A percentile compares a stretch with the other conserved stretches of the same genome.
Evolutionary conservation across 1,284 basidiomycete genomes (phyloP).

Genomic region (Tremellales sp.): DNA sequence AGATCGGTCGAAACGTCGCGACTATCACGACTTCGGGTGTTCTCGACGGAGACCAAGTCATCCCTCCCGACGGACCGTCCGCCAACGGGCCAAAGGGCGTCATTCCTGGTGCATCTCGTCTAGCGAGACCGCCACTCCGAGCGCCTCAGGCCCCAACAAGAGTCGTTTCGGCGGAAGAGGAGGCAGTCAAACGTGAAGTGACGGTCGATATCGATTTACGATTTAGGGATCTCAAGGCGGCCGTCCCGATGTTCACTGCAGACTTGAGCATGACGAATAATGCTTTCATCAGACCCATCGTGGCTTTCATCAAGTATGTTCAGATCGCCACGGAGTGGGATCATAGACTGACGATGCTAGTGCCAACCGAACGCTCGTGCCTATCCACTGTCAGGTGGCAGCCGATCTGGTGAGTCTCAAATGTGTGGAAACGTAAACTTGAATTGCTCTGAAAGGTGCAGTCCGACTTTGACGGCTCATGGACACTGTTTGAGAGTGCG

Average conservation of each 20-base stretch:
- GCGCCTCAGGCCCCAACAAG: conserved; percentile 56
- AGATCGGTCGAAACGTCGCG: conserved; percentile 80
- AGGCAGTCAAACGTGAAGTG: conserved; percentile 52
- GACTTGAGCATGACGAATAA: conserved; percentile 89
- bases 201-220: conserved; percentile 88
- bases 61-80: conserved; percentile 31
- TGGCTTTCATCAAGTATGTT: conserved; percentile 94
- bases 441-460: background rate
- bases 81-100: conserved; percentile 48
- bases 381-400: conserved; percentile 80
- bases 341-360: conserved; percentile 48
- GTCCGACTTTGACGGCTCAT: conserved; percentile 35
- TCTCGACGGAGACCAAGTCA: conserved; percentile 33
- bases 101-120: conserved; percentile 81
- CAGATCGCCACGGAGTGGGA: background rate
- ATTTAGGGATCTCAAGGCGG: conserved; percentile 94
- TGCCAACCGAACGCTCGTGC: conserved; percentile 83
- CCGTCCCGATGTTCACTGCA: conserved; percentile 81
- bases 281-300: conserved; percentile 93
- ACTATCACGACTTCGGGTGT: conserved; percentile 46
- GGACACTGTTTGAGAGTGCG: conserved; percentile 58
- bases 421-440: background rate
- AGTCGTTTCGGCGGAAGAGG: conserved; percentile 9
- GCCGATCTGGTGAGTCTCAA: conserved; percentile 65
- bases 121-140: conserved; percentile 79